Evolutionary conservation across 2,329 filamentous ascomycete genomes (phyloP).

Genomic region (Verticillium klebahnii): DNA sequence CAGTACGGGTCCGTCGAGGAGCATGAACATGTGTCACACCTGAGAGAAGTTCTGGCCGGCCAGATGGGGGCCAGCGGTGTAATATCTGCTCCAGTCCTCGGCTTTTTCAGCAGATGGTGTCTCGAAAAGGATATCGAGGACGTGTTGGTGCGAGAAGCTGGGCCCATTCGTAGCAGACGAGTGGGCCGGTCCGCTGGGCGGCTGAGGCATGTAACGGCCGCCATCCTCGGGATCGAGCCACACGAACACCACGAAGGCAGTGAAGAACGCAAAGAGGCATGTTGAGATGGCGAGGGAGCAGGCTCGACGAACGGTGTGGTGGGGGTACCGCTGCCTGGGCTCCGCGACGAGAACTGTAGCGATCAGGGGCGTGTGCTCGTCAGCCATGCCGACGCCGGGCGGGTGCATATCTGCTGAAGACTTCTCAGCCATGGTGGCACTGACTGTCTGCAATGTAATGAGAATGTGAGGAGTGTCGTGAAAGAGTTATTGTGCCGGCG

Average conservation of each 20-base stretch:
- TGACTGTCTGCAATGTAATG: not conserved
- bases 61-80: conserved; percentile 70
- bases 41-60: conserved; percentile 75
- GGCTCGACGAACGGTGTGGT: conserved; percentile 59
- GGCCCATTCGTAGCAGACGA: not conserved
- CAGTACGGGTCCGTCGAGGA: not conserved
- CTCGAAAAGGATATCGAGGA: conserved; percentile 52
- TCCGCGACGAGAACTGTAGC: conserved; percentile 54
- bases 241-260: conserved; percentile 44
- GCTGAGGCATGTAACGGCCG: conserved; percentile 22
- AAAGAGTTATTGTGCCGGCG: not conserved
- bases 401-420: not conserved
- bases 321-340: conserved; percentile 50
- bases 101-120: conserved; percentile 54
- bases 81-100: conserved; percentile 72
- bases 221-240: conserved; percentile 34
- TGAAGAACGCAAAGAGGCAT: conserved; percentile 44
- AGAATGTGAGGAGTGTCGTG: not conserved
- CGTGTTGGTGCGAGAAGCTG: conserved; percentile 34
- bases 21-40: conserved; percentile 24
- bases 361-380: conserved; percentile 64
- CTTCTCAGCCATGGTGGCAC: not conserved
- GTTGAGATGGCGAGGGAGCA: conserved; percentile 59
- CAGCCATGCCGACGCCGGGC: conserved; percentile 25
- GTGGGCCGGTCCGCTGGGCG: not conserved